Base-by-base conservation (phyloP, 257 asterid genomes). In the Solanum microdontum region DNA sequence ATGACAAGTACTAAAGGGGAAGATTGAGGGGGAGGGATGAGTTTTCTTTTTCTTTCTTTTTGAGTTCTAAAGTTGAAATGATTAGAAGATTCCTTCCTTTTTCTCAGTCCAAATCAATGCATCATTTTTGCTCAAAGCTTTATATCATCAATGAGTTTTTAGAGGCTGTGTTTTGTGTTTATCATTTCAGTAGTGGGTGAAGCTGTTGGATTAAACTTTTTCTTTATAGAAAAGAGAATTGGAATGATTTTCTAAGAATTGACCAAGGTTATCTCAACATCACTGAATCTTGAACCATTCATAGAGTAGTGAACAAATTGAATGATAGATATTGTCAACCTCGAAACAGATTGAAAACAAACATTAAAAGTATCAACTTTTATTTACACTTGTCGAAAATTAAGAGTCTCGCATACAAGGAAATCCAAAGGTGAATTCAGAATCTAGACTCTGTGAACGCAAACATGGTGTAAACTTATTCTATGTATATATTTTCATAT, bases 181-280 rank as follows among this genome's bases (percentile, higher is more conserved):
- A 87, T 89, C 90, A 86, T 26, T 79, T 88, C 11, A 30, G 70
- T 28, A 87, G 91, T 89, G 89, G 90, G 86, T 60, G 89, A 74
- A 72, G 45, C 87, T 86, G 40, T 89, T 89, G 69, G 62, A 60
- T 86, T 66, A 30, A 72, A 73, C 60, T 66, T 66, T n/a, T 84
- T 84, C 87, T 62, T 62, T 60, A 45, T 24, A 19, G 64, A 21
- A 64, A 83, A 58, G n/a, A 69, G 23, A 28, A n/a, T 84, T 39
- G 24, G 77, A 84, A 26, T 84, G 75, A 40, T 30, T 37, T 73
- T 60, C 17, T 64, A n/a, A 76, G 68, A 76, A 85, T 82, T 82
- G 85, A 80, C 90, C 21, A 36, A 66, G 9, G 82, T 79, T n/a
- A 48, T 34, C 32, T 86, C 75, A 58, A 58, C 85, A 86, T 86